Evolutionary conservation across 768 basidiomycete genomes (phyloP), one percentile per base, ranked within the genome.

Genomic region (Amanita jacksonii): DNA sequence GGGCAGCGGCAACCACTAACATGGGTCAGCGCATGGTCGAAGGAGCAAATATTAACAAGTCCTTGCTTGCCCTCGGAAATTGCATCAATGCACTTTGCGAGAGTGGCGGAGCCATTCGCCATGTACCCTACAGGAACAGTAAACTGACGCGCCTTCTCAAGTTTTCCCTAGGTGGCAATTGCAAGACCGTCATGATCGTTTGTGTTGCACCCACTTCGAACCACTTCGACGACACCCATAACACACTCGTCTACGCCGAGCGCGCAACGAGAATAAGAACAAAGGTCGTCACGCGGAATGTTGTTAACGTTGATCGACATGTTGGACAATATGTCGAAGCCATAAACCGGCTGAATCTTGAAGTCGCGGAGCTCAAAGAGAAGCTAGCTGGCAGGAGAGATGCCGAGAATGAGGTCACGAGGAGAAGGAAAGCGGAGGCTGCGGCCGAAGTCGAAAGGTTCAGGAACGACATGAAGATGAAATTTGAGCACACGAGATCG

Each of bases 141-240:
- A 99, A 99, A 65, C 85, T 99, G 51, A 99, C 96, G 1, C 86
- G 96, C 33, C 66, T 98, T 35, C 82, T 98, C 57, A 98, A 97
- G 63, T 97, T 97, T 69, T 93, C 94, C 1, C 77, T 98, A 38
- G 94, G 94, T 1, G 96, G 96, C 5, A 98, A 98, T 62, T 99
- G 96, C 76, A 90, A 94, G 65, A 99, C 96, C 1, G 92, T 96
- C 57, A 99, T 98, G 96, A 90, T 97, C 51, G 94, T 98, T 49
- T 98, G 96, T 59, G 72, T 99, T 37, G 92, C 92, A 0, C 96
- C 96, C 1, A 91, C 92, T 4, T 92, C 91, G 28, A 76, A 76
- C 28, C 92, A 99, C 64, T 96, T 97, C 60, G 96, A 98, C 57
- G 96, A 99, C 60, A 98, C 96, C 24, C 91, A 96, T 60, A 99